Evolutionary conservation across 2,329 filamentous ascomycete genomes (phyloP), one percentile per base, ranked within the genome.

Genomic region (Lasiodiplodia sp.): DNA sequence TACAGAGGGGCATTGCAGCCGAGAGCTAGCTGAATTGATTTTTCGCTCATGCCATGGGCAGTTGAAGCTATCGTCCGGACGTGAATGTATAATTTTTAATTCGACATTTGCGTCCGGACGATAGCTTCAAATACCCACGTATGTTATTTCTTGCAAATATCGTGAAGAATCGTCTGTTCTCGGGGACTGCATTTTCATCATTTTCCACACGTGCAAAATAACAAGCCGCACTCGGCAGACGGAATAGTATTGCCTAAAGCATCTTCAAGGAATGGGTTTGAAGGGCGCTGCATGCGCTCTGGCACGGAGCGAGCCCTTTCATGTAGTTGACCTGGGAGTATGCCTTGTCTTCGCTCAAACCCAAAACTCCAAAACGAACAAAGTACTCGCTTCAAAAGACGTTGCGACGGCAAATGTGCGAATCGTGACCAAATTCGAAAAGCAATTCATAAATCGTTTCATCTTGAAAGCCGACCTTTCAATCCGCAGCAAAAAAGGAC

Each of bases 391-490:
- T 60, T 10, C 18, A 23, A 37, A 25, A 37, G 38, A 14, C 21
- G 7, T 21, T 18, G 18, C 31, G 11, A 44, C 6, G 16, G 25
- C 55, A 28, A 25, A 25, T 14, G 21, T 44, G 25, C 11, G 18
- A 63, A 51, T 6, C 7, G 37, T 34, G 23, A 11, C 40, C 23
- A 63, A 21, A n/a, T 3, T 16, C 25, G 28, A 37, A 12, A 21
- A 21, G 8, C 23, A 37, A 31, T 63, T 34, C 25, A 63, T 51
- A 18, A 63, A 25, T 44, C 23, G 58, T 49, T 38, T 62, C 57
- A 3, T 16, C 11, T 16, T 2, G 16, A 31, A 49, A 16, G 14
- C 16, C 23, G 10, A 21, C 3, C 11, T 25, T 10, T 18, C n/a
- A 64, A 25, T 49, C 18, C 21, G 23, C 14, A 25, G 44, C n/a